Conservation (phyloP, 768 basidiomycete genomes). For the Suillus fuscotomentosus region DNA sequence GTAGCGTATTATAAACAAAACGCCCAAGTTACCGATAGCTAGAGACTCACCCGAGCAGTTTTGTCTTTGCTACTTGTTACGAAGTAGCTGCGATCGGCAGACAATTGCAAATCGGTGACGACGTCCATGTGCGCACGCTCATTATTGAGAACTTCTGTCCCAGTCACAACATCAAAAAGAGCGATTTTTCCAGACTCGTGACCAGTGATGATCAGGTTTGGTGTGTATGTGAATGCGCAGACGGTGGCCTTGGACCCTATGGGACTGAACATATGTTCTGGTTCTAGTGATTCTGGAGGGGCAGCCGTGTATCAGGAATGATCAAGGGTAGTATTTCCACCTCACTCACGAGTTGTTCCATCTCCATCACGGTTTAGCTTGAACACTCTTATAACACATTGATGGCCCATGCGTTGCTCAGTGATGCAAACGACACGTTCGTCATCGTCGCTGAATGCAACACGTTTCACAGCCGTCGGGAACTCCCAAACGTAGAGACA, state of each 20-base stretch:
- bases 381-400: conserved; percentile 90
- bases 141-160: conserved; percentile 80
- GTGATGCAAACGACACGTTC: conserved; percentile 88
- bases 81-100: conserved; percentile 90
- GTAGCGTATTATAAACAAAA: neutral
- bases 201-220: conserved; percentile 83
- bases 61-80: conserved; percentile 97
- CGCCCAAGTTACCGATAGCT: neutral
- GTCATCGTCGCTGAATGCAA: conserved; percentile 87
- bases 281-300: conserved; percentile 69
- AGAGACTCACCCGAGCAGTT: conserved; percentile 68
- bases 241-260: conserved; percentile 96
- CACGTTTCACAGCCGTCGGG: conserved; percentile 95
- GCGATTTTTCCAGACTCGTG: conserved; percentile 97
- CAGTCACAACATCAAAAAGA: conserved; percentile 84
- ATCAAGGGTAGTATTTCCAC: neutral
- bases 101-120: conserved; percentile 92
- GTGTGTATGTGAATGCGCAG: conserved; percentile 82
- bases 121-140: conserved; percentile 85
- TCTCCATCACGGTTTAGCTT: conserved; percentile 82
- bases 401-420: conserved; percentile 94
- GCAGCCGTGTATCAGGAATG: conserved; percentile 4
- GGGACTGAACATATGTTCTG: conserved; percentile 78
- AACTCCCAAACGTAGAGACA: conserved; percentile 97
- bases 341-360: conserved; percentile 70